Percentiles rank a stretch among this genome's conserved stretches.
Conservation (phyloP, 169 alveolate species). For the Plasmodium sp. region DNA sequence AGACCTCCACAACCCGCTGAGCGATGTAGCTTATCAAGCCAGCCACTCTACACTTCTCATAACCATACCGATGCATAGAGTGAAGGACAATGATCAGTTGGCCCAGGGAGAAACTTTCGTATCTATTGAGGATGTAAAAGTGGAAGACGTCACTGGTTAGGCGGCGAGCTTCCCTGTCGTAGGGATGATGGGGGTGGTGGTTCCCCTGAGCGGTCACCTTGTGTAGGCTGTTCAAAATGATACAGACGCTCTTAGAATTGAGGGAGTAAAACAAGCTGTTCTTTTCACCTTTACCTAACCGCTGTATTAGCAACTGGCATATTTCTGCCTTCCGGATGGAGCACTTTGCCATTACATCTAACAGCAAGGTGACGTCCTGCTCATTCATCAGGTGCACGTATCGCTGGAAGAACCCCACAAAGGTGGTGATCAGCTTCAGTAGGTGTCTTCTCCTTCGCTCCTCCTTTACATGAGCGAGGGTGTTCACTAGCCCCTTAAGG, state of each 20-base stretch:
- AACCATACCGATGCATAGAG: slow-evolving; percentile 10
- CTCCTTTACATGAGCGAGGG: slow-evolving; percentile 3
- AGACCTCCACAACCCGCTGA: neutral
- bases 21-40: slow-evolving; percentile 8
- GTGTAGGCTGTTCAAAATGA: slow-evolving; percentile 30
- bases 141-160: slow-evolving; percentile 13
- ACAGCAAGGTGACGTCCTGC: slow-evolving; percentile 45
- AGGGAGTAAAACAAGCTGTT: slow-evolving; percentile 23
- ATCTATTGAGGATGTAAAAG: slow-evolving; percentile 6
- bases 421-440: neutral
- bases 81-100: slow-evolving; percentile 21
- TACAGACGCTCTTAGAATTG: slow-evolving; percentile 37
- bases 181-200: neutral
- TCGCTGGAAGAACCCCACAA: slow-evolving; percentile 7
- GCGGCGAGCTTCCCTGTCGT: neutral
- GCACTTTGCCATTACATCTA: slow-evolving; percentile 41
- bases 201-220: neutral
- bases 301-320: neutral
- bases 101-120: neutral
- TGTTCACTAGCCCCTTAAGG: slow-evolving; percentile 46
- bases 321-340: neutral
- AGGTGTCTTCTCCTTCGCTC: neutral
- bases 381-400: slow-evolving; percentile 41
- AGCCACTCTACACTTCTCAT: neutral
- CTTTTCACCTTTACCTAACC: neutral